Base-by-base conservation (phyloP, 768 basidiomycete genomes). In the Boletus bicolor region DNA sequence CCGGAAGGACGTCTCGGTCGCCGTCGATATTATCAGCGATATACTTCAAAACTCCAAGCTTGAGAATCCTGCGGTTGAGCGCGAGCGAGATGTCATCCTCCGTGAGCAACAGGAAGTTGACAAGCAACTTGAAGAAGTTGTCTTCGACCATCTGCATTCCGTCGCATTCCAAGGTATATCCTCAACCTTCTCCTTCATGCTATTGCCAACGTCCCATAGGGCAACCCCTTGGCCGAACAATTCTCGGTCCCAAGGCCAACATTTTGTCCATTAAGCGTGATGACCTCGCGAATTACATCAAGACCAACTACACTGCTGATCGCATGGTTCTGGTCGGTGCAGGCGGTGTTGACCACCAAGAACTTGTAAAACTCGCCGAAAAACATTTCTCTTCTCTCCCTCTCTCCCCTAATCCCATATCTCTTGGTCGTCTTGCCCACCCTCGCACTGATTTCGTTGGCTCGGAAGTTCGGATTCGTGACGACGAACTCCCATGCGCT, bases 101-200 rank as follows among this genome's bases (percentile, higher is more conserved):
- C 82, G 97, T 59, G 97, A 99, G 73, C 95, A 97, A 77, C 91
- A 98, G 77, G 97, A 98, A 77, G 97, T 98, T 32, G 94, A 97
- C 76, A 98, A 98, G 78, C 94, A 97, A 79, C 75, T 91, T 49
- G 95, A 98, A 77, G 97, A 98, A 73, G 95, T 98, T 66, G 93
- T 98, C 9, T 98, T 99, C 65, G 97, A 98, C 76, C 97, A 99
- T 71, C 76, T 99, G 56, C 97, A 99, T 73, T 80, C 96, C 44
- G 86, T 98, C 59, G 97, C 97, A 51, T 99, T 94, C 84, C 92
- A 95, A 75, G 85, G 95, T 95, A 69, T 63, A 37, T 50, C 15
- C 5, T 45, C 5, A 11, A 41, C 54, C 30, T 53, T 34, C 44
- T 54, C 34, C 37, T 41, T 54, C 38, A n/a, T 51, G 43, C 55